A percentile compares a stretch with the other conserved stretches of the same genome.
phyloP scores from a whole-genome alignment of 192 early-diverging fungal species.

The Anaeromyces robustus region DNA sequence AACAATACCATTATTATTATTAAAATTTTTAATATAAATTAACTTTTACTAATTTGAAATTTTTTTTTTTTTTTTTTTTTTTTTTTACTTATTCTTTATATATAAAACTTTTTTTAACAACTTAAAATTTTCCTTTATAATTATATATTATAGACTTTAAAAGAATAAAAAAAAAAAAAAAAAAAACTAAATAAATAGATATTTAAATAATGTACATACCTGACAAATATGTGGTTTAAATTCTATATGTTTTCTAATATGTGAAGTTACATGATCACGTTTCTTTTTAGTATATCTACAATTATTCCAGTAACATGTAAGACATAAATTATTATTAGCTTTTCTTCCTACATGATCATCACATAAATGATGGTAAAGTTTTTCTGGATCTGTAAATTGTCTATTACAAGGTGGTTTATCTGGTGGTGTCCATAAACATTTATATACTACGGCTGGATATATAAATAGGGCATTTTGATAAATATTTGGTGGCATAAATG shows the following conservation, averaged over 20 bases:
- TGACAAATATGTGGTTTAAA: conserved; percentile 76
- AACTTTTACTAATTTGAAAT: too few species aligned
- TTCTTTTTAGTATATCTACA: conserved; percentile 58
- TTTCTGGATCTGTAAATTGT: conserved; percentile 58
- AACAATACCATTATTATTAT: neutral
- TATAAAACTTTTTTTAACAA: too few species aligned
- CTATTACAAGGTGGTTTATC: neutral
- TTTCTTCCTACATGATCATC: conserved; percentile 86
- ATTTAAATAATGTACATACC: too few species aligned
- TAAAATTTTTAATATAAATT: too few species aligned
- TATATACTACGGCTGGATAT: neutral
- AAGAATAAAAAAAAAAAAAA: too few species aligned
- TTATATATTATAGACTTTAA: too few species aligned
- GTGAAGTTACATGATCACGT: conserved; percentile 96
- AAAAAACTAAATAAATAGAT: too few species aligned
- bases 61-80: too few species aligned
- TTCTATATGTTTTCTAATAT: conserved; percentile 81
- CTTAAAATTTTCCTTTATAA: too few species aligned
- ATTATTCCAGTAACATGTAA: conserved; percentile 75
- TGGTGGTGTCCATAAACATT: neutral
- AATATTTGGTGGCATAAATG: neutral
- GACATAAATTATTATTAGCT: conserved; percentile 67
- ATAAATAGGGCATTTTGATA: neutral
- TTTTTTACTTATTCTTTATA: too few species aligned
- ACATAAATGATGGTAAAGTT: conserved; percentile 70